Evolutionary conservation across 306 rosid species (phyloP).

Genomic region (Castanopsis chinensis): DNA sequence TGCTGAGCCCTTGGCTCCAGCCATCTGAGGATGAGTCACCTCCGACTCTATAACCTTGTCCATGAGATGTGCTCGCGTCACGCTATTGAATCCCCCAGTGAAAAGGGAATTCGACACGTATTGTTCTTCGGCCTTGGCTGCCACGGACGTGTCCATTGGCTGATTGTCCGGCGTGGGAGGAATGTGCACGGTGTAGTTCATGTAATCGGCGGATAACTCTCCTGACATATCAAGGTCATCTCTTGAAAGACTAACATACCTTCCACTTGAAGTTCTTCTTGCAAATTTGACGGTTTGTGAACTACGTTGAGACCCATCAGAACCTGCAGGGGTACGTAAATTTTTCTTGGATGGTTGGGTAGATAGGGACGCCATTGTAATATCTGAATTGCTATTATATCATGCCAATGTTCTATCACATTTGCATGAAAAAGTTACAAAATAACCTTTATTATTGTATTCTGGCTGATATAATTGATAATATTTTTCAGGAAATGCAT

Average conservation of each 20-base stretch:
- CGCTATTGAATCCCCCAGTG: slow-evolving; percentile 89
- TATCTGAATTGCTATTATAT: neutral
- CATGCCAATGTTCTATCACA: neutral
- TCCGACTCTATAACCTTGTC: slow-evolving; percentile 90
- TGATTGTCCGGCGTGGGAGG: slow-evolving; percentile 90
- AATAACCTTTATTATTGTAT: neutral
- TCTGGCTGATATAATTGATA: neutral
- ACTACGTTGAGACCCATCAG: slow-evolving; percentile 35
- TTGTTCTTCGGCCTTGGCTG: slow-evolving; percentile 87
- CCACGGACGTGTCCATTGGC: slow-evolving; percentile 71
- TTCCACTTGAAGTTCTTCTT: slow-evolving; percentile 80
- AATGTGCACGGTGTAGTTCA: slow-evolving; percentile 87
- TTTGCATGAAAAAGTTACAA: neutral
- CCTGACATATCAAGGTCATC: slow-evolving; percentile 86
- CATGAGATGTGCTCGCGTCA: slow-evolving; percentile 85
- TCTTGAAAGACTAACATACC: slow-evolving; percentile 71
- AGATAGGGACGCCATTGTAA: slow-evolving; percentile 46
- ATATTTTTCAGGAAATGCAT: neutral
- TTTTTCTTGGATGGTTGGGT: slow-evolving; percentile 65
- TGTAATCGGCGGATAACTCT: slow-evolving; percentile 67
- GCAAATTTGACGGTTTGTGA: slow-evolving; percentile 74
- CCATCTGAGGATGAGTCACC: slow-evolving; percentile 92
- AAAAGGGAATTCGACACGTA: slow-evolving; percentile 82
- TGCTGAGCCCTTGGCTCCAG: slow-evolving; percentile 84
- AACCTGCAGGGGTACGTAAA: slow-evolving; percentile 44